Evolutionary conservation across 2,329 filamentous ascomycete genomes (phyloP).

Genomic region (Trichoderma atrobrunneum): DNA sequence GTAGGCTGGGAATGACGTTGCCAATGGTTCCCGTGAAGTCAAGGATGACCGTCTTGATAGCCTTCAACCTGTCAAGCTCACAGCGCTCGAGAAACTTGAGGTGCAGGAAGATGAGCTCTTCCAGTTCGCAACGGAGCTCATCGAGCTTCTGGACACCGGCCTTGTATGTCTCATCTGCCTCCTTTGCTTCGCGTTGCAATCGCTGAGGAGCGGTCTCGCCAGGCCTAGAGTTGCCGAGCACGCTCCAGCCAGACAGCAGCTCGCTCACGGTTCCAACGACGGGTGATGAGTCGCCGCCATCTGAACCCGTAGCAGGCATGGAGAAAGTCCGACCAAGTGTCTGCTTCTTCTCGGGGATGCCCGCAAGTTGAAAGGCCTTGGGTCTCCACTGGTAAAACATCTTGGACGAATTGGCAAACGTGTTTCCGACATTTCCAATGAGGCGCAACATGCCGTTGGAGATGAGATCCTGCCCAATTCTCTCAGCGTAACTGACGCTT

Average conservation of each 20-base stretch:
- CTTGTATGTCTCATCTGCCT: constrained; percentile 94
- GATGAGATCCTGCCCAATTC: constrained; percentile 91
- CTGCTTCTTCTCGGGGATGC: constrained; percentile 83
- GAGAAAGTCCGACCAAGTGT: constrained; percentile 72
- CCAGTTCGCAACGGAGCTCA: constrained; percentile 86
- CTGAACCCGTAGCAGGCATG: constrained; percentile 58
- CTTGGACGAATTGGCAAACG: constrained; percentile 94
- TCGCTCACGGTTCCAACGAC: constrained; percentile 80
- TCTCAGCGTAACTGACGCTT: constrained; percentile 86
- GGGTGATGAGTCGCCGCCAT: constrained; percentile 70
- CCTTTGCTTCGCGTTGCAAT: constrained; percentile 81
- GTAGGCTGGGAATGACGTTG: constrained; percentile 94
- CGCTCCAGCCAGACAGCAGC: constrained; percentile 89
- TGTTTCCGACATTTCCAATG: constrained; percentile 90
- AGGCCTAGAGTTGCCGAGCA: constrained; percentile 76
- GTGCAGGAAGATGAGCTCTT: constrained; percentile 90
- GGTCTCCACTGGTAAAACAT: constrained; percentile 98
- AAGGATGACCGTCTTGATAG: constrained; percentile 95
- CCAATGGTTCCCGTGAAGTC: constrained; percentile 97
- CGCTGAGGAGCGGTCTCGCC: constrained; percentile 89
- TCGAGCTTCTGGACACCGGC: constrained; percentile 80
- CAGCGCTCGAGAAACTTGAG: constrained; percentile 96
- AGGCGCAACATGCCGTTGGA: constrained; percentile 81
- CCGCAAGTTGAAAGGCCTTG: constrained; percentile 83
- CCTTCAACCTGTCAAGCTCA: constrained; percentile 91